These are phyloP conservation scores for Backusella morwellensis DNA, from an alignment of 192 early-diverging fungal genomes.

Conservation along the genomic window DNA sequence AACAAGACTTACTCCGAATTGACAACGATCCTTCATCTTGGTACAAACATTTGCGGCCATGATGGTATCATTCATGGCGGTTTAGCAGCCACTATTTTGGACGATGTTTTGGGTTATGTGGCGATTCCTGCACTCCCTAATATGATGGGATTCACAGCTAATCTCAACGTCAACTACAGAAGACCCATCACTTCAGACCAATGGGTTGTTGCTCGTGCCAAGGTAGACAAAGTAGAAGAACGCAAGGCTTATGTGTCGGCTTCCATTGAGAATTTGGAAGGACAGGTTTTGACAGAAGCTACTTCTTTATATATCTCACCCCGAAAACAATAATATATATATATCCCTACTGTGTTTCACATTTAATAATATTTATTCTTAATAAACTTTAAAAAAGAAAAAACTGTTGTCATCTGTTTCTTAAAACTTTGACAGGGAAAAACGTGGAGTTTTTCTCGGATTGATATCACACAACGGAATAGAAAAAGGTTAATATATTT, in stretches of 20 bases:
- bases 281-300: constrained; percentile 59
- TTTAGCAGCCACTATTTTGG: constrained; percentile 68
- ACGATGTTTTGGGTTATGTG: constrained; percentile 61
- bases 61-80: constrained; percentile 79
- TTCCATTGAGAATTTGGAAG: constrained; percentile 57
- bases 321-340: neutral
- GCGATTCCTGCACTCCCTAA: constrained; percentile 58
- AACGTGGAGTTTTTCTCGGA: neutral
- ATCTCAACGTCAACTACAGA: constrained; percentile 75
- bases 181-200: constrained; percentile 62
- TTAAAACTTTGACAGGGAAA: too few relatives aligned
- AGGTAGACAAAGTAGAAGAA: constrained; percentile 58
- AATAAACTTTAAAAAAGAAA: neutral
- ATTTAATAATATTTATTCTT: neutral
- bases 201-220: constrained; percentile 52
- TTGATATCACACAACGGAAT: neutral
- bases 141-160: constrained; percentile 71
- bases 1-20: constrained; percentile 45
- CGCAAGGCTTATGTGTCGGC: constrained; percentile 68
- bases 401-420: too few relatives aligned
- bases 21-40: constrained; percentile 60
- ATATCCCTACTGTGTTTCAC: neutral
- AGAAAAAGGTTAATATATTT: neutral
- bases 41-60: constrained; percentile 71
- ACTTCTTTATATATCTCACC: constrained; percentile 66